Evolutionary conservation across 768 basidiomycete species (phyloP).

Genomic region (Trametes villosa): DNA sequence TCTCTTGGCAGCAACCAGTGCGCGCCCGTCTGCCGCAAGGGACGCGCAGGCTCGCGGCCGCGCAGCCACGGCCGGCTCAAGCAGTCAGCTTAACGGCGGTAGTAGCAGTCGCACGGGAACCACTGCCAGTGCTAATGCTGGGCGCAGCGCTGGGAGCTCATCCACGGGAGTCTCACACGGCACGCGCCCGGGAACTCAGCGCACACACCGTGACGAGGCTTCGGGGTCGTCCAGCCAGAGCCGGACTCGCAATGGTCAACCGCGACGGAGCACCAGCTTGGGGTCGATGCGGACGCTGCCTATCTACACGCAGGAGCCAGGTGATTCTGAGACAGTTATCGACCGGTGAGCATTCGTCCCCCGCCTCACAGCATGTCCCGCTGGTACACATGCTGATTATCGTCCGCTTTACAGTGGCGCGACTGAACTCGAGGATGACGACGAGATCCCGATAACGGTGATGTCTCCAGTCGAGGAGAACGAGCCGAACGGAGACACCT

Average conservation of each 20-base stretch:
- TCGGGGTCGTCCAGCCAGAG: background rate
- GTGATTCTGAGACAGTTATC: conserved; percentile 80
- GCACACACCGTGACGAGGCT: background rate
- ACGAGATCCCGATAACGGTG: conserved; percentile 11
- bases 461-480: conserved; percentile 21
- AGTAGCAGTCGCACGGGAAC: background rate
- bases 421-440: conserved; percentile 18
- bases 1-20: conserved; percentile 45
- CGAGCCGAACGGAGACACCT: background rate
- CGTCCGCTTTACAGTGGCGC: conserved; percentile 10
- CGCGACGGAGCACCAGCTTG: conserved; percentile 50
- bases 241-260: conserved; percentile 2
- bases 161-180: background rate
- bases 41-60: background rate
- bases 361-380: background rate
- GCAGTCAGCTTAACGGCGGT: background rate
- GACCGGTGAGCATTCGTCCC: conserved; percentile 48
- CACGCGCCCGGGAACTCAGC: background rate
- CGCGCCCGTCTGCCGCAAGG: background rate
- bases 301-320: conserved; percentile 82
- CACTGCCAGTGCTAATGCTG: background rate
- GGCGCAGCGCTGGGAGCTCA: background rate
- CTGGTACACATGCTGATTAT: background rate
- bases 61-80: background rate
- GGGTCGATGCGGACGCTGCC: conserved; percentile 79